A percentile compares a stretch with the other conserved stretches of the same genome.
phyloP scores from a whole-genome alignment of 2,329 filamentous ascomycete genomes.

The Rhynchosporium graminicola region DNA sequence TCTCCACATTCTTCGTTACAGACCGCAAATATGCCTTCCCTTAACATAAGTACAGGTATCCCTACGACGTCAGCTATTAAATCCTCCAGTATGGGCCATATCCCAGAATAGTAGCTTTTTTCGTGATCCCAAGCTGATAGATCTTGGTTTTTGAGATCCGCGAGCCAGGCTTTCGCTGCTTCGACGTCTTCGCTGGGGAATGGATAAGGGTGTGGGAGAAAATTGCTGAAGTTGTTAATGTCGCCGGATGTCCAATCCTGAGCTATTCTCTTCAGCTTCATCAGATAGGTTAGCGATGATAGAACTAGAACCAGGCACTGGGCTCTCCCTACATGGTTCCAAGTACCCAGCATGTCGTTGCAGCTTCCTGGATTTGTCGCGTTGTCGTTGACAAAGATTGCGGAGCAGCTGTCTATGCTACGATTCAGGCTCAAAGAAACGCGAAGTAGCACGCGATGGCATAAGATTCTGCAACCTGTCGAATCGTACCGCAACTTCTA shows the following conservation, averaged over 20 bases:
- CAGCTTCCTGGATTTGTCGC: not conserved
- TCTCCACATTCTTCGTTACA: constrained; percentile 1
- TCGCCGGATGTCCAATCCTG: not conserved
- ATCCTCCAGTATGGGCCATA: not conserved
- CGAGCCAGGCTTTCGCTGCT: not conserved
- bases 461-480: too few species aligned
- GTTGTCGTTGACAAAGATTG: not conserved
- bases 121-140: not conserved
- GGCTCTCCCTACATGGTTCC: not conserved
- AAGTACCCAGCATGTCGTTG: not conserved
- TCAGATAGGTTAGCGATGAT: not conserved
- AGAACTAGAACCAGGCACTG: not conserved
- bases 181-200: not conserved
- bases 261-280: not conserved
- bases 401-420: not conserved
- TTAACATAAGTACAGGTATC: not conserved
- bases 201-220: not conserved
- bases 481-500: too few species aligned
- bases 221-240: not conserved
- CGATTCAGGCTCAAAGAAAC: not conserved
- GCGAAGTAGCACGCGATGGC: not conserved
- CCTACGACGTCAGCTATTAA: not conserved
- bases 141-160: not conserved
- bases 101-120: not conserved
- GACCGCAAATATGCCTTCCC: not conserved